These are phyloP conservation scores for Rostrohypoxylon terebratum DNA, from an alignment of 495 filamentous ascomycete species.

Conservation along the genomic window DNA sequence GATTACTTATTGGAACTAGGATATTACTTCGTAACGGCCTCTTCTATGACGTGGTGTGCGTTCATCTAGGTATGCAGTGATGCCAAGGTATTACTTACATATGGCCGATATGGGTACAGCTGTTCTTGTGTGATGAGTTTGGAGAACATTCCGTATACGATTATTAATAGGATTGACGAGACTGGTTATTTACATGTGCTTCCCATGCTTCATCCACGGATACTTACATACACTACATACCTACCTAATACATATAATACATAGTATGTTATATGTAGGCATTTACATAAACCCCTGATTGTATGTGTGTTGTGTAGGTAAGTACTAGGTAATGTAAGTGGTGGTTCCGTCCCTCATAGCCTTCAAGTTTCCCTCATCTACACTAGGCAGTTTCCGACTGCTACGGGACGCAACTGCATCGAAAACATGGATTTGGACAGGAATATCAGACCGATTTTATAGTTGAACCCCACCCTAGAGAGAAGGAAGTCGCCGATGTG, in stretches of 20 bases:
- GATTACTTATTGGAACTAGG: conserved; percentile 31
- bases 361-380: background rate
- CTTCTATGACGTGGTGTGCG: background rate
- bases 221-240: background rate
- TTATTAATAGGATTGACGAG: conserved; percentile 7
- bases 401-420: background rate
- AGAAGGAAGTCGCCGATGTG: conserved; percentile 12
- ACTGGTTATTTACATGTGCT: background rate
- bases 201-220: background rate
- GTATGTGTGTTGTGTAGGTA: background rate
- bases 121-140: background rate
- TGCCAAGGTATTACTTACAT: background rate
- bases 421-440: background rate
- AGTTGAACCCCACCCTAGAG: conserved; percentile 25
- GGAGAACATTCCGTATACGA: background rate
- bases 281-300: background rate
- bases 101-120: too few species aligned
- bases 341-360: background rate
- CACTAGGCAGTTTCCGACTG: background rate
- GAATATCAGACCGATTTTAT: background rate
- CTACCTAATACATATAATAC: too few species aligned
- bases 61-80: conserved; percentile 4
- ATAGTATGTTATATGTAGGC: too few species aligned
- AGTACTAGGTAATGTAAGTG: background rate
- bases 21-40: background rate